Base-by-base conservation (phyloP, 2,329 filamentous ascomycete species). In the Sclerotinia glacialis region DNA sequence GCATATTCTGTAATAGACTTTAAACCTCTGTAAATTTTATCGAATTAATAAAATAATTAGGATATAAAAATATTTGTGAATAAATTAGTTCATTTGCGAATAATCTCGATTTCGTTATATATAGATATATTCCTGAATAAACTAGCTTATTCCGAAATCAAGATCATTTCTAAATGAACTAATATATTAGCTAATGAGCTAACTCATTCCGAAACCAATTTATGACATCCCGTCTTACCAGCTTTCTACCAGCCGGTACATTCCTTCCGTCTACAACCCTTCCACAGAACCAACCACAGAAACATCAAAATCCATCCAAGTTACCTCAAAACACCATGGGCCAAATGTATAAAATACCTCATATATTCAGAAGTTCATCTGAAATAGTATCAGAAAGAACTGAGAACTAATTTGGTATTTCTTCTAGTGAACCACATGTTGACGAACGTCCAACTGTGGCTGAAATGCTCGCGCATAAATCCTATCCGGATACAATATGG, bases 401-500 rank as follows among this genome's bases (percentile, higher is more conserved):
- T n/a, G 34, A 34, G 5, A 23, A 42, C 61, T 64, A 7, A 64
- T 56, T n/a, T 14, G 14, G 7, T 18, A 44, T 64, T 11, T 44
- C 61, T 64, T 56, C 40, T 23, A 63, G 60, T 42, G 47, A 64
- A 59, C 40, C 50, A 37, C 55, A 37, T 5, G 53, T 37, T 37
- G 69, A 67, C 31, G 65, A 64, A 61, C 69, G 74, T 60, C 75
- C 74, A 49, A 83, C 83, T 5, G 80, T 82, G 7, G 83, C 83
- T 46, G 83, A 90, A 74, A 84, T 89, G 42, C 76, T 85, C 69
- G 78, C 82, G 52, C 88, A 90, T 73, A 88, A 89, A 0, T 86
- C 90, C 59, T 93, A 85, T 72, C 79, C 83, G 5, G 84, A 89
- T 58, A 84, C 86, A 1, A 80, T 87, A 77, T 93, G 89, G 89